phyloP scores from a whole-genome alignment of 352 stramenopile species.

The Globisporangium barbulae region DNA sequence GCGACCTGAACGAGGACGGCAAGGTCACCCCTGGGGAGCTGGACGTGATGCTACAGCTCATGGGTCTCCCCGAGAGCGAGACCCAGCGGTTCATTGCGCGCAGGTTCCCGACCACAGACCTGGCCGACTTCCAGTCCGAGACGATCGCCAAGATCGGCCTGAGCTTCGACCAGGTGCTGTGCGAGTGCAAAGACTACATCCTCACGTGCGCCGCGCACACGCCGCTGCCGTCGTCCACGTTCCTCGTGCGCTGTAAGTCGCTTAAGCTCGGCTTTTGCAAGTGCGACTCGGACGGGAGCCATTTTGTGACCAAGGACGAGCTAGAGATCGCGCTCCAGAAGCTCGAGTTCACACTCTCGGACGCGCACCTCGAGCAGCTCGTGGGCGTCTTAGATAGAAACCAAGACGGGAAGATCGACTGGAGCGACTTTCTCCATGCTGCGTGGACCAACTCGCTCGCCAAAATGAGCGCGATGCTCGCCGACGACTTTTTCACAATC shows the following conservation, averaged over 20 bases:
- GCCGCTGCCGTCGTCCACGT: slow-evolving; percentile 23
- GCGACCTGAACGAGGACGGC: slow-evolving; percentile 36
- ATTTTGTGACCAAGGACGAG: slow-evolving; percentile 30
- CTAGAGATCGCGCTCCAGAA: slow-evolving; percentile 60
- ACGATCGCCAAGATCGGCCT: slow-evolving; percentile 10
- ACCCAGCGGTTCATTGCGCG: not conserved
- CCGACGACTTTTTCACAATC: slow-evolving; percentile 31
- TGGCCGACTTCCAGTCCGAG: not conserved
- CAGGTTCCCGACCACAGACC: not conserved
- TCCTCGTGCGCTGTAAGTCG: slow-evolving; percentile 34
- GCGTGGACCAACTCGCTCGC: slow-evolving; percentile 31
- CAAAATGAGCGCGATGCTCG: not conserved
- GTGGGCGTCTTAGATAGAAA: slow-evolving; percentile 36
- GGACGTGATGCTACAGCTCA: slow-evolving; percentile 27
- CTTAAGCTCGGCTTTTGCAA: slow-evolving; percentile 46
- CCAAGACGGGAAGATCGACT: slow-evolving; percentile 34
- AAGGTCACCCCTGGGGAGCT: slow-evolving; percentile 27
- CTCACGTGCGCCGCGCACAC: slow-evolving; percentile 16
- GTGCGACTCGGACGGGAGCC: slow-evolving; percentile 35
- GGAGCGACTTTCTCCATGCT: slow-evolving; percentile 41
- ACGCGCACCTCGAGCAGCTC: slow-evolving; percentile 30
- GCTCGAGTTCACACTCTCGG: slow-evolving; percentile 29
- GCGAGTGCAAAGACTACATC: slow-evolving; percentile 19
- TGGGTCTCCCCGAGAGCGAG: slow-evolving; percentile 21
- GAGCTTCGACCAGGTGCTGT: slow-evolving; percentile 26